A percentile compares a stretch with the other conserved stretches of the same genome.
phyloP scores from a whole-genome alignment of 176 grass and related monocot species.

The Oryza longistaminata region DNA sequence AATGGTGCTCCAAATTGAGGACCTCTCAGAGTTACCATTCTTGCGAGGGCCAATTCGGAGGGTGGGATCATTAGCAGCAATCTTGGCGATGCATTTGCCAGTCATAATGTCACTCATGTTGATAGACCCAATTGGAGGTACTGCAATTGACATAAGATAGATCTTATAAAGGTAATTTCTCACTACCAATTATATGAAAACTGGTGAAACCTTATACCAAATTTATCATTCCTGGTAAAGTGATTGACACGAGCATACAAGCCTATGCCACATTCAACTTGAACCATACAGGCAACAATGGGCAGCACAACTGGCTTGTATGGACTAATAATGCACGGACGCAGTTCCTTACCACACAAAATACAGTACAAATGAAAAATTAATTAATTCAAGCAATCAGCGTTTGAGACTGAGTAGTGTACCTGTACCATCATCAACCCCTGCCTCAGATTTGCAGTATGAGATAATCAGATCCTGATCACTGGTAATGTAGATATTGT shows the following conservation, averaged over 20 bases:
- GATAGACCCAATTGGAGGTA: conserved; percentile 75
- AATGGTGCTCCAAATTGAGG: conserved; percentile 67
- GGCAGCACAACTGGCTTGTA: not conserved
- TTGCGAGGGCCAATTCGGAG: conserved; percentile 37
- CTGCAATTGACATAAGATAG: conserved; percentile 30
- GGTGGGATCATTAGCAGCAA: conserved; percentile 70
- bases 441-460: conserved; percentile 82
- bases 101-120: conserved; percentile 98
- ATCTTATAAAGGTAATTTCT: not conserved
- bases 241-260: not conserved
- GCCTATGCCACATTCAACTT: not conserved
- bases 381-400: conserved; percentile 16
- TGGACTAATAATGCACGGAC: conserved; percentile 4
- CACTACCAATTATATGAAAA: conserved; percentile 9
- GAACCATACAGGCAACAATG: not conserved
- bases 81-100: conserved; percentile 97
- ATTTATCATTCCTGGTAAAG: not conserved
- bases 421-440: conserved; percentile 53
- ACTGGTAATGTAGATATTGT: conserved; percentile 85
- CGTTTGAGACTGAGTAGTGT: not conserved
- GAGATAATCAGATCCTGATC: conserved; percentile 99
- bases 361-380: not conserved
- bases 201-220: not conserved
- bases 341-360: not conserved
- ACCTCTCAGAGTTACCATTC: conserved; percentile 42